Base-by-base conservation (phyloP, 208 protist genomes). In the Spironucleus salmonicida region DNA sequence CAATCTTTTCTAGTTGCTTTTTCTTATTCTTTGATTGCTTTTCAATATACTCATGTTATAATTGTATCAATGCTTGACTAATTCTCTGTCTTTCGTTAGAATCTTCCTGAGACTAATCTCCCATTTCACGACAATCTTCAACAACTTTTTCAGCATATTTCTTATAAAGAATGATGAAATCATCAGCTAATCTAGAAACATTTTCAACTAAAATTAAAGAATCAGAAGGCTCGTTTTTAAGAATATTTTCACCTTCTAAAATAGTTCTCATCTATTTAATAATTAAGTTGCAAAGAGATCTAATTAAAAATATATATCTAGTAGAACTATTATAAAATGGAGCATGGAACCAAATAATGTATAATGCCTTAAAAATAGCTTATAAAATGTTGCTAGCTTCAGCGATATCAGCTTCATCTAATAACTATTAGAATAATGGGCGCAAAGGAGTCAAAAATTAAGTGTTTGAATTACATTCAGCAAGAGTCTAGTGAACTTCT, bases 221-320 rank as follows among this genome's bases (percentile, higher is more conserved):
- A 9, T 67, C 59, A 32, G 19, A 39, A 29, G 39, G 34, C 4
- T 78, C 75, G 4, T 38, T 59, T 4, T 42, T 9, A 0, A 69
- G 32, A 30, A 69, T 71, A 9, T 32, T n/a, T 1, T 9, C 57
- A 29, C 9, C 1, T 26, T 67, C 58, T 35, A 78, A 11, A 1
- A 78, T 40, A 7, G 7, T 4, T 11, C 32, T 1, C 1, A 11
- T 32, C 58, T 69, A 32, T 26, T 79, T 35, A 58, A 81, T 81
- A 27, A 81, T 59, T 7, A 15, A 59, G 30, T 81, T 79, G 23
- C 76, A 74, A 23, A 81, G n/a, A 15, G 32, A 38, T 38, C 67
- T 29, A 34, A 81, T 45, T 11, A 81, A 1, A 45, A 74, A 77
- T 26, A 49, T 29, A 30, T 76, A 58, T 13, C 75, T 11, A 1